These are phyloP conservation scores for Penicillium verrucosum DNA, from an alignment of 2,329 filamentous ascomycete species.

Conservation along the genomic window DNA sequence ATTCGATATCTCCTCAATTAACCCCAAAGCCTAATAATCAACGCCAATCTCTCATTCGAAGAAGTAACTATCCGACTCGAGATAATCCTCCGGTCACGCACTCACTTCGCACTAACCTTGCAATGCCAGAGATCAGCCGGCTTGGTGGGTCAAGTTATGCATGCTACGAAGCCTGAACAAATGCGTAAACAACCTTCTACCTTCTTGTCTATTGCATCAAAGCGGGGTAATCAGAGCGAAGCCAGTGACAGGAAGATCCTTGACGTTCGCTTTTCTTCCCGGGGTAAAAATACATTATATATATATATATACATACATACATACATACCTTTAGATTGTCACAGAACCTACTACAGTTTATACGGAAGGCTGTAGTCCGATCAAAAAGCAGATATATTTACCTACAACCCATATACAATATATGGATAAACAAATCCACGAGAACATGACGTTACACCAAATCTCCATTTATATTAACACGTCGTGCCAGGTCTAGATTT, in stretches of 20 bases:
- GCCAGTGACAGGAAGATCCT: background rate
- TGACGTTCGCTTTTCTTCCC: background rate
- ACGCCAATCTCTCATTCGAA: background rate
- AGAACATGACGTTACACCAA: conserved; percentile 3
- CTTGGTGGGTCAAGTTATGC: background rate
- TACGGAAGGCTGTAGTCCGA: background rate
- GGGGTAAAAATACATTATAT: background rate
- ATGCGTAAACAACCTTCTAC: background rate
- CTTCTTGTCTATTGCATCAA: background rate
- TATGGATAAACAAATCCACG: background rate
- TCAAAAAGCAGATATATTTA: background rate
- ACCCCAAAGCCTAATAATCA: background rate
- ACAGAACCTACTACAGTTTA: background rate
- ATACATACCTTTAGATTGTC: background rate
- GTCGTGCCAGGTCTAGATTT: background rate
- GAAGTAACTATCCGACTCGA: background rate
- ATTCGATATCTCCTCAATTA: background rate
- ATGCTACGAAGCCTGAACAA: background rate
- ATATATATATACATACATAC: too few species aligned
- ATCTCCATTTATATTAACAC: background rate
- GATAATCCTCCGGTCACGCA: background rate
- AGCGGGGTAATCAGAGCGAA: conserved; percentile 1
- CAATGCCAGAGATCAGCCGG: background rate
- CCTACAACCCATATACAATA: background rate
- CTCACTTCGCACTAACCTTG: background rate